phyloP scores from a whole-genome alignment of 164 flowering plant species.

The Berberis vulgaris region DNA sequence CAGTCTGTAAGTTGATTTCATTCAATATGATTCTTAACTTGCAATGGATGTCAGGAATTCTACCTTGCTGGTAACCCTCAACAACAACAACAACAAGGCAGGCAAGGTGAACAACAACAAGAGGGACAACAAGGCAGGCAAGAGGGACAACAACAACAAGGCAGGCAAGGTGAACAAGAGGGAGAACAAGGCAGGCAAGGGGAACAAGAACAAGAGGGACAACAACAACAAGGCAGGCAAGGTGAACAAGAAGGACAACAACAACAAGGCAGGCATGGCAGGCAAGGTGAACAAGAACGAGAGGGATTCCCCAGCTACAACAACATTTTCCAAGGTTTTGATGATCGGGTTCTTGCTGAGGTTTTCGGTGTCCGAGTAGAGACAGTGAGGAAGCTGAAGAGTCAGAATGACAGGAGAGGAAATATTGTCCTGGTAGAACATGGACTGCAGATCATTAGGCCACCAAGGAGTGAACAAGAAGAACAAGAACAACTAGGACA shows the following conservation, averaged over 20 bases:
- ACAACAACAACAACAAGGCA: not conserved
- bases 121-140: no score
- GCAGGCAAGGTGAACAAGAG: no score
- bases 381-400: slow-evolving; percentile 21
- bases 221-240: no score
- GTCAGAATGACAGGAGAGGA: slow-evolving; percentile 21
- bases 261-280: not conserved
- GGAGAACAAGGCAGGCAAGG: no score
- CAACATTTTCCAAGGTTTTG: slow-evolving; percentile 29
- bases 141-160: no score
- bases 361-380: slow-evolving; percentile 21
- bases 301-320: slow-evolving; percentile 10
- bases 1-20: no score
- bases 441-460: slow-evolving; percentile 24
- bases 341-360: slow-evolving; percentile 15
- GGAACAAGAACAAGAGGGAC: no score
- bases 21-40: not conserved
- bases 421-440: slow-evolving; percentile 18
- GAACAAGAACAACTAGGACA: not conserved
- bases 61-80: slow-evolving; percentile 9
- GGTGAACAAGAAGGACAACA: no score
- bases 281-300: not conserved
- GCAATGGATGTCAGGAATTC: not conserved
- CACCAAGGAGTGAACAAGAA: slow-evolving; percentile 17
- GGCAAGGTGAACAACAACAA: no score